A percentile compares a stretch with the other conserved stretches of the same genome.
These are phyloP conservation scores for Colletotrichum tanaceti DNA, from an alignment of 2,329 filamentous ascomycete genomes.

Conservation along the genomic window DNA sequence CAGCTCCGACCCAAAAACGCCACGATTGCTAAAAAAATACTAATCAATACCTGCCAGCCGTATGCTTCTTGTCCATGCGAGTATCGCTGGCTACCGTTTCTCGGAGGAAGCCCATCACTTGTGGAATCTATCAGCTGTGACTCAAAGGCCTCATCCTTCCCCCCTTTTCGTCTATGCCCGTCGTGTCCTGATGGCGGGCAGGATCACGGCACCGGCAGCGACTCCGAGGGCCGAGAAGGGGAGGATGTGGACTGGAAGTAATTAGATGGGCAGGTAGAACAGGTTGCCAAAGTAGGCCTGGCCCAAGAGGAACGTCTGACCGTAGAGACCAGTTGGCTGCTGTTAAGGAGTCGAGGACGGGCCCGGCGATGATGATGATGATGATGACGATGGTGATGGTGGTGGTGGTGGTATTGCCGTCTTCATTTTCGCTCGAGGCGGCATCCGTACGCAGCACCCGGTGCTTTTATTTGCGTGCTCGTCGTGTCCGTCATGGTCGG, in stretches of 20 bases:
- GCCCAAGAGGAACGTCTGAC: constrained; percentile 46
- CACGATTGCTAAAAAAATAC: no score
- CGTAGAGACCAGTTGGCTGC: constrained; percentile 34
- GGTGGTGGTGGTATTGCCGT: neutral
- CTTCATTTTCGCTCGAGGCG: constrained; percentile 26
- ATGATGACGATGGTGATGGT: no score
- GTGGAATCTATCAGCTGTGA: no score
- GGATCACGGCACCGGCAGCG: constrained; percentile 47
- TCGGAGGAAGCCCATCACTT: no score
- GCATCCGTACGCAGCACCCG: neutral
- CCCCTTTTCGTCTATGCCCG: no score
- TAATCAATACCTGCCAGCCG: no score
- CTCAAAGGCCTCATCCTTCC: no score
- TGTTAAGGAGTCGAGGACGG: neutral
- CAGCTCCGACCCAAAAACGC: no score
- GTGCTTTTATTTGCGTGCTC: neutral
- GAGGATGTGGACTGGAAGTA: constrained; percentile 49
- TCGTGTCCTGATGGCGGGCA: constrained; percentile 44
- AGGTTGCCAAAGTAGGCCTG: constrained; percentile 48
- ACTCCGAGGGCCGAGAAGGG: constrained; percentile 45
- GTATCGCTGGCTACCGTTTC: no score
- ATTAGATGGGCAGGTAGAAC: constrained; percentile 48
- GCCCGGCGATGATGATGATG: no score
- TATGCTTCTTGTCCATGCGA: no score
- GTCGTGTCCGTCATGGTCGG: neutral